Evolutionary conservation across 1,139 yeast species (phyloP), one percentile per base, ranked within the genome.

Genomic region (Arxiozyma slooffiae): DNA sequence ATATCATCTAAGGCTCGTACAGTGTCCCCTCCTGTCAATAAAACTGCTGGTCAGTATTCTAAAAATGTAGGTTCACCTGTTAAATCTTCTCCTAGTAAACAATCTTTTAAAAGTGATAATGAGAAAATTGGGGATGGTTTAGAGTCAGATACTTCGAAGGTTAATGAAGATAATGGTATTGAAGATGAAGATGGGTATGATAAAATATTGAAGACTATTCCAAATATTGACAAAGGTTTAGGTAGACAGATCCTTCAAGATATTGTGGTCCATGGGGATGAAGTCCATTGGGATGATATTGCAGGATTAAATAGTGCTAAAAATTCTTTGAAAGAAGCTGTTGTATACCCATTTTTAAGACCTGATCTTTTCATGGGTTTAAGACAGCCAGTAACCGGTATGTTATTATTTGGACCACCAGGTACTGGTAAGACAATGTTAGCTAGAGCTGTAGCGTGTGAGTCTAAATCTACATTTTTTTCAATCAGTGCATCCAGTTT

Each of bases 371-470:
- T 92, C 63, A 78, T 82, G 48, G 98, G 98, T 0, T 72, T 92
- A 52, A 75, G 98, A 58, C 97, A 92, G 67, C 98, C 98, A 0
- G 95, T 96, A 0, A 73, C 96, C 57, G 98, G 98, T 8, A 90
- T 92, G 96, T 72, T 92, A 26, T 71, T 92, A 37, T 92, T 92
- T 72, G 98, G 98, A 0, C 98, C 98, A 0, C 98, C 98, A 0
- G 98, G 98, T 20, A 92, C 98, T 0, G 98, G 98, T 55, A 92
- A 92, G 61, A 92, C 98, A 0, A 92, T 92, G 97, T 75, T 92
- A 60, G 97, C 97, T 0, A 74, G 97, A 57, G 97, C 98, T 0
- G 97, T 92, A 8, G 98, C 98, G 0, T 90, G 97, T 0, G 97
- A 92, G 69, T 87, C 96, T 16, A 85, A 85, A 56, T 88, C 96